Base-by-base conservation (phyloP, 1,284 basidiomycete species). In the Ustilago sp. region DNA sequence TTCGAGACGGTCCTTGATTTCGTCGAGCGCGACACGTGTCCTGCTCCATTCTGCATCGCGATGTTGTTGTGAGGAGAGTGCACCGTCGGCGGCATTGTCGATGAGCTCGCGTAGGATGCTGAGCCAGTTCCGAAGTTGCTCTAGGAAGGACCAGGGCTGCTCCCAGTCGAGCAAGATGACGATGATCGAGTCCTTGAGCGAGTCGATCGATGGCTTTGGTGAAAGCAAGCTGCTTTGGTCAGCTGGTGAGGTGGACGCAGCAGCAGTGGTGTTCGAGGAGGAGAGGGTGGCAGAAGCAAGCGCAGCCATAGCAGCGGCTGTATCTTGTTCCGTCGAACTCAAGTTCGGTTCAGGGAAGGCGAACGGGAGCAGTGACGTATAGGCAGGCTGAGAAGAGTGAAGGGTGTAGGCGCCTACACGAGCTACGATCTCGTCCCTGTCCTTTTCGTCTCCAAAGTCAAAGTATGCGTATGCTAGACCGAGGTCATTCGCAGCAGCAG, bases 121-220 rank as follows among this genome's bases (percentile, higher is more conserved):
- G 52, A 98, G 88, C 96, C 96, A 98, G 50, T 88, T 90, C 68
- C 93, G 88, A 6, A 99, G 88, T 82, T 98, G 93, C n/a, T 92
- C 90, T 1, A 96, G 86, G 87, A 98, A 98, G 0, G 91, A 90
- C 91, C 93, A 94, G 0, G 96, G 96, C 78, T 90, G 90, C 77
- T 94, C 94, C 96, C 95, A 98, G 86, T 99, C 96, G n/a, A 98
- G 88, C 0, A 92, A 90, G 79, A 98, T 93, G 79, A 98, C 88
- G 55, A 95, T 90, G 13, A 94, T 89, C 0, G 94, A 93, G 81
- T 96, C 92, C 41, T 91, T 89, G 9, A 95, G 86, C 6, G 91
- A 88, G 17, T 66, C 69, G 61, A 83, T 69, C 13, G 81, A 80
- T 3, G 78, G 65, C 9, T 57, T 70, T 1, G 70, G 56, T 12